Conservation (phyloP, 2,329 filamentous ascomycete genomes). For the Penicillium sumatraense region DNA sequence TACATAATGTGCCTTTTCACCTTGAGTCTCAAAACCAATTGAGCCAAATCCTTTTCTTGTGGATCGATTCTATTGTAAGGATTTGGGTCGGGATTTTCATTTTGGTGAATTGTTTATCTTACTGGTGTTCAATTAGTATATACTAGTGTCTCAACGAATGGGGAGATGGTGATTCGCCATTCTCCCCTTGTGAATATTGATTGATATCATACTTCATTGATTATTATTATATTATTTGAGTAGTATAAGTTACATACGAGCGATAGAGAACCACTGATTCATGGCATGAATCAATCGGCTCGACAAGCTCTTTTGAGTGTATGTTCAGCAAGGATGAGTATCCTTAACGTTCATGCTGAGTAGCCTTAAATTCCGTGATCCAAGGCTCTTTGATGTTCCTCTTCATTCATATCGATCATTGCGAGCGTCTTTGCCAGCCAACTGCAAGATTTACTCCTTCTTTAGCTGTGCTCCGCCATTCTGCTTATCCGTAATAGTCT, state of each 20-base stretch:
- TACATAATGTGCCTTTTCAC: not conserved
- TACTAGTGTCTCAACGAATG: no score
- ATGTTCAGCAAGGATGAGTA: no score
- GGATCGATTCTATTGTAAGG: not conserved
- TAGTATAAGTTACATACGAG: not conserved
- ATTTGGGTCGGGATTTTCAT: not conserved
- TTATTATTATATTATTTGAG: not conserved
- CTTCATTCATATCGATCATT: not conserved
- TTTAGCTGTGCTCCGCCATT: not conserved
- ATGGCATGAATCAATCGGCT: no score
- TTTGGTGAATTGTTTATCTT: not conserved
- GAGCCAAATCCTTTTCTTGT: not conserved
- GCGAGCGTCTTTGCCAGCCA: no score
- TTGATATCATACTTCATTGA: not conserved
- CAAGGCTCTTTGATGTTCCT: not conserved
- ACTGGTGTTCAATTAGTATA: not conserved
- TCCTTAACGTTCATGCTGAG: no score
- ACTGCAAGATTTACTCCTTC: not conserved
- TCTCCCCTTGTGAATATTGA: not conserved
- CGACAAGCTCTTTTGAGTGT: no score
- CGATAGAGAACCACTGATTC: no score
- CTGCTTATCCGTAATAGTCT: conserved; percentile 28
- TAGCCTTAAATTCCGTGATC: no score
- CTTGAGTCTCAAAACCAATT: not conserved
- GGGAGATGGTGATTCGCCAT: no score